Evolutionary conservation across 2,329 filamentous ascomycete species (phyloP), one percentile per base, ranked within the genome.

Genomic region (Botrytis cinerea): DNA sequence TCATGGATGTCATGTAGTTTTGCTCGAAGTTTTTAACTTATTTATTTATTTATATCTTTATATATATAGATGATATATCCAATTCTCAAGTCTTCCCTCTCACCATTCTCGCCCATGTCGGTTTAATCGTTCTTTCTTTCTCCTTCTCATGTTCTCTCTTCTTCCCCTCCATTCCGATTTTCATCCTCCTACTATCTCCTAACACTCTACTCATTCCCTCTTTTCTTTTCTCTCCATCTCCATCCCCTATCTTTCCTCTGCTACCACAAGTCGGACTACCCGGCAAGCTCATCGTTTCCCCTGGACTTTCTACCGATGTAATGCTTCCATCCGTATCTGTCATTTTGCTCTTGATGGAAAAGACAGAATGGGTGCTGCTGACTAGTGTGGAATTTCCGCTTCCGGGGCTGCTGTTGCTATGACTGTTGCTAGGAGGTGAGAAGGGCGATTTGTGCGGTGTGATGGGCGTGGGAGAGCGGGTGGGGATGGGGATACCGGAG

Each of bases 331-430:
- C 76, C 43, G 75, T 74, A 54, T 75, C 76, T 43, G 75, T 72
- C 9, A 66, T 73, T 20, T 60, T 64, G 7, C 76, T 76, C 25
- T 59, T 48, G 32, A 46, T 54, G 8, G 77, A 78, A n/a, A 77
- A 77, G 2, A 75, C 73, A 0, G 77, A 78, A 20, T 75, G 63
- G 6, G 72, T 71, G 12, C 75, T 77, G 38, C 75, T 78, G 28
- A 71, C 45, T 2, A 77, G 48, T 4, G 77, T 74, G 74, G 74
- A 75, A 14, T 74, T 69, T 43, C 61, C 74, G 51, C 77, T 76
- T n/a, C 71, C 72, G 20, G 77, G 72, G 4, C 75, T 67, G 32
- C 70, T 59, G 45, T 43, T 43, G 14, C 40, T 51, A 7, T n/a
- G n/a, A 1, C 25, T 54, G 1, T 25, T 54, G 12, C 12, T 12